Base-by-base conservation (phyloP, 495 filamentous ascomycete genomes). In the Acidiella bohemica region DNA sequence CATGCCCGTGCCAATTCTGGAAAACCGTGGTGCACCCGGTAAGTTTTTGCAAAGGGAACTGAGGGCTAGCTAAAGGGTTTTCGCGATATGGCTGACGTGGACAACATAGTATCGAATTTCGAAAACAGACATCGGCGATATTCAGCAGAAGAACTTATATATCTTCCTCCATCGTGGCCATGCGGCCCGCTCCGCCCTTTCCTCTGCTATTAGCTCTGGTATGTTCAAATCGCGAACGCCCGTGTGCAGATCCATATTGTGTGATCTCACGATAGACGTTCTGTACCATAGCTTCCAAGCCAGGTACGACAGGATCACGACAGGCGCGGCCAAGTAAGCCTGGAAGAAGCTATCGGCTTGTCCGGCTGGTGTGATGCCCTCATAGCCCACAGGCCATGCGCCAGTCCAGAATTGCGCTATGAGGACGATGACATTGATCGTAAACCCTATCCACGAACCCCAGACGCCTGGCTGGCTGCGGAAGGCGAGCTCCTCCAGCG, bases 371-470 rank as follows among this genome's bases (percentile, higher is more conserved):
- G 16, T 19, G 5, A 28, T 67, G 0, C 53, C 38, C 0, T 40
- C 57, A 49, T 70, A 74, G 23, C 71, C 79, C 18, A 90, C 64
- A 1, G 90, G 90, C 45, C 78, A 82, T 12, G 83, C 78, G 21
- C 80, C 86, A 20, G 78, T 80, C 90, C 90, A 96, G 66, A 96
- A 93, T 54, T 96, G 87, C 6, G 82, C 88, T 32, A 88, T 53
- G 16, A 96, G 69, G n/a, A 97, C 77, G 8, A 93, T 63, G 19
- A 66, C 39, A 58, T 94, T 94, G 58, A 93, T 75, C 22, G 62
- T 44, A 44, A 95, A 70, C 8, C 90, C 90, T 19, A 93, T 41
- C 73, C 79, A 95, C 1, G 84, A 92, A 1, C 88, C 90, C 17
- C 74, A 55, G 1, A 92, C 64, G 36, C 90, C 90, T 1, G 79